Conservation (phyloP, 163 green algal genomes). For the Coccomyxa subellipsoidea region DNA sequence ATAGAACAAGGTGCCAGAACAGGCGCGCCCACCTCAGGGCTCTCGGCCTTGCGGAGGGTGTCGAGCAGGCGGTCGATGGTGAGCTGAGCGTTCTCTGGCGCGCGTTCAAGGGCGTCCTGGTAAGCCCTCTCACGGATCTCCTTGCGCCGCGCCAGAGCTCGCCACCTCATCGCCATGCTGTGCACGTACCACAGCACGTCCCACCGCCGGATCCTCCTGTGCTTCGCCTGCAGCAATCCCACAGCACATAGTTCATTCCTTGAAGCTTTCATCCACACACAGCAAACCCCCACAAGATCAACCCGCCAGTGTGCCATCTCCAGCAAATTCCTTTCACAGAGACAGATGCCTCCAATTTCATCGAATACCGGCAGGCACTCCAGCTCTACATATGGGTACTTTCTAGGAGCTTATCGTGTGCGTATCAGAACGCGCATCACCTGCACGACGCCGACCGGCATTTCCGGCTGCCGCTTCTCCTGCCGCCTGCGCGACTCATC, state of each 20-base stretch:
- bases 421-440: constrained; percentile 3
- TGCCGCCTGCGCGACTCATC: not conserved
- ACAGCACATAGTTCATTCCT: not conserved
- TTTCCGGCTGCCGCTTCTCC: constrained; percentile 8
- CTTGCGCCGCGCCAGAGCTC: constrained; percentile 46
- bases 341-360: too few relatives aligned
- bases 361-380: too few relatives aligned
- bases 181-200: constrained; percentile 73
- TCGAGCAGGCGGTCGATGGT: constrained; percentile 12
- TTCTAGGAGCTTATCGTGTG: too few relatives aligned
- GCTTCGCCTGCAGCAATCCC: constrained; percentile 31
- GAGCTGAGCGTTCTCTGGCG: not conserved
- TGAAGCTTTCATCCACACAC: too few relatives aligned
- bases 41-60: not conserved
- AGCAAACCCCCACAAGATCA: too few relatives aligned
- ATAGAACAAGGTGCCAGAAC: not conserved
- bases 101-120: constrained; percentile 21
- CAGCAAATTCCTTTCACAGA: too few relatives aligned
- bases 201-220: constrained; percentile 60
- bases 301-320: too few relatives aligned
- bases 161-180: constrained; percentile 47
- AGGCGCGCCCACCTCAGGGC: constrained; percentile 8
- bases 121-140: constrained; percentile 39
- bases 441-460: constrained; percentile 42
- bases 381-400: too few relatives aligned